A percentile compares a stretch with the other conserved stretches of the same genome.
Conservation (phyloP, 1,284 basidiomycete genomes). For the Ustilago nuda region DNA sequence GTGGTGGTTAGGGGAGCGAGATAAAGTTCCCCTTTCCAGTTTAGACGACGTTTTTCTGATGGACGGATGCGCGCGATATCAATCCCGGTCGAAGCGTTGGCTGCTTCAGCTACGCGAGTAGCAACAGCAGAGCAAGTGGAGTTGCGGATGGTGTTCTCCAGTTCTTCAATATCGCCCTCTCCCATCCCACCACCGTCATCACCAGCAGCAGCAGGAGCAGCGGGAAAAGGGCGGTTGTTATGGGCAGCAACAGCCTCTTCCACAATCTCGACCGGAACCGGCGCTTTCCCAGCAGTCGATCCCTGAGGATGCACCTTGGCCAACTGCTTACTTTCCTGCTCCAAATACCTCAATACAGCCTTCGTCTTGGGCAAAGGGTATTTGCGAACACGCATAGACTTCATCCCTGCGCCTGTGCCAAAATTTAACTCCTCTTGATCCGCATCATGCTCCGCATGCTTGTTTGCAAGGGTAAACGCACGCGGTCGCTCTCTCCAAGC, state of each 20-base stretch:
- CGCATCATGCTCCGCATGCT: slow-evolving; percentile 71
- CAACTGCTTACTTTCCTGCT: slow-evolving; percentile 45
- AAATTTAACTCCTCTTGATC: slow-evolving; percentile 82
- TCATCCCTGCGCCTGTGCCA: slow-evolving; percentile 70
- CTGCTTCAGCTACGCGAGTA: slow-evolving; percentile 26
- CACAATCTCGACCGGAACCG: slow-evolving; percentile 25
- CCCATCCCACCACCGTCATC: background rate
- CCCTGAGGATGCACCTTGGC: slow-evolving; percentile 26
- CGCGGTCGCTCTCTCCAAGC: slow-evolving; percentile 39
- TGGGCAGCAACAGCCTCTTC: slow-evolving; percentile 11
- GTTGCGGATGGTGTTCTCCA: slow-evolving; percentile 53
- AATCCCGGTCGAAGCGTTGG: slow-evolving; percentile 22
- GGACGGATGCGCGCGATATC: slow-evolving; percentile 76
- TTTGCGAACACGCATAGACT: slow-evolving; percentile 44
- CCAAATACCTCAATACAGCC: slow-evolving; percentile 49
- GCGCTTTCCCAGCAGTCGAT: slow-evolving; percentile 36
- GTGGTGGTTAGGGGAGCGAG: slow-evolving; percentile 95
- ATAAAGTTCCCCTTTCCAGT: slow-evolving; percentile 88
- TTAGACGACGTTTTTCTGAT: slow-evolving; percentile 84
- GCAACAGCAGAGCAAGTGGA: slow-evolving; percentile 9
- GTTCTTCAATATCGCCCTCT: slow-evolving; percentile 56
- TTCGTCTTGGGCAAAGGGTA: slow-evolving; percentile 56
- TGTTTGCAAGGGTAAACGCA: slow-evolving; percentile 18
- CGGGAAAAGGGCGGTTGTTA: slow-evolving; percentile 72
- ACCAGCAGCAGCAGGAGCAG: slow-evolving; percentile 63